Conservation (phyloP, 2,329 filamentous ascomycete genomes). For the Hirsutella rhossiliensis region DNA sequence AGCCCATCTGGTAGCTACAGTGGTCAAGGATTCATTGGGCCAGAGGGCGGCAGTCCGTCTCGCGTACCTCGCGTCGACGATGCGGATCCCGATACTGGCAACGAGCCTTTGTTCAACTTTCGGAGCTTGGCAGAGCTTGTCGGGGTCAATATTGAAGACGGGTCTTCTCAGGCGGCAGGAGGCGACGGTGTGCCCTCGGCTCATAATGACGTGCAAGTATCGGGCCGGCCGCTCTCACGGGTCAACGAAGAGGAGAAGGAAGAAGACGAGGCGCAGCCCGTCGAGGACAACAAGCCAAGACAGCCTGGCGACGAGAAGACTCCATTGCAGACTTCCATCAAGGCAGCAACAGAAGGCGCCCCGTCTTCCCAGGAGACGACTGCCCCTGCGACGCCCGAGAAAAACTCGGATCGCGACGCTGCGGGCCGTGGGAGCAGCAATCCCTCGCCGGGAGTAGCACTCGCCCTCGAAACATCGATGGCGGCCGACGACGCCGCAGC, state of each 20-base stretch:
- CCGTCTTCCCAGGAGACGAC: slow-evolving; percentile 1
- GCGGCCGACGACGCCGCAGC: slow-evolving; percentile 18
- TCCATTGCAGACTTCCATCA: neutral
- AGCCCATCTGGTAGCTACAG: slow-evolving; percentile 44
- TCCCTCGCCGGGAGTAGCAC: slow-evolving; percentile 25
- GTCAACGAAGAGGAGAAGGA: slow-evolving; percentile 26
- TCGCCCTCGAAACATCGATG: slow-evolving; percentile 39
- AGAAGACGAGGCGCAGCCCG: slow-evolving; percentile 18
- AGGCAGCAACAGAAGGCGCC: neutral
- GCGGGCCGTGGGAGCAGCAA: slow-evolving; percentile 2
- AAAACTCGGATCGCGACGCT: neutral
- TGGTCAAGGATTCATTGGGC: slow-evolving; percentile 18
- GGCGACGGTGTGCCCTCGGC: slow-evolving; percentile 13
- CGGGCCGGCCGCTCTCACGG: slow-evolving; percentile 19
- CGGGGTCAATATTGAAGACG: slow-evolving; percentile 46
- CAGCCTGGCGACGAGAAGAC: neutral
- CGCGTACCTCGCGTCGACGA: slow-evolving; percentile 33
- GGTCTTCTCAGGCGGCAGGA: slow-evolving; percentile 17
- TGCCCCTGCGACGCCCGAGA: slow-evolving; percentile 26
- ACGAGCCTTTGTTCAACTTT: slow-evolving; percentile 86
- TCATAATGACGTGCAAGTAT: slow-evolving; percentile 3
- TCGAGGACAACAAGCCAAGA: slow-evolving; percentile 10
- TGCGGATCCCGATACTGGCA: slow-evolving; percentile 36
- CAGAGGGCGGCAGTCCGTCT: slow-evolving; percentile 32
- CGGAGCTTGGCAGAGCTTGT: slow-evolving; percentile 77